phyloP scores from a whole-genome alignment of 2,329 filamentous ascomycete species.

The Ophioceras dolichostomum region DNA sequence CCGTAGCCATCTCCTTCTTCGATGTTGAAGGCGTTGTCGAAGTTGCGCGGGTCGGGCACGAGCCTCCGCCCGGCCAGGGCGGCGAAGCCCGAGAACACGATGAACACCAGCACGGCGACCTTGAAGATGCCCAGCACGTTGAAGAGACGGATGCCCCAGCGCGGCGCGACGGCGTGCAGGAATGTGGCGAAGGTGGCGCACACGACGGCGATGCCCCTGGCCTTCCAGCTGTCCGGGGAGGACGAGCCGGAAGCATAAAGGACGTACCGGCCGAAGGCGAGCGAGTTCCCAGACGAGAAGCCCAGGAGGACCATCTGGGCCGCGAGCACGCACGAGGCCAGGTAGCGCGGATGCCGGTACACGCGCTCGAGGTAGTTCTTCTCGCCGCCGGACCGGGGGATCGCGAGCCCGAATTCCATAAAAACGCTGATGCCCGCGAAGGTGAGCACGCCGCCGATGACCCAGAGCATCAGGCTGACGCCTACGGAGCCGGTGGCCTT shows the following conservation, averaged over 20 bases:
- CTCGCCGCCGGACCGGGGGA: slow-evolving; percentile 50
- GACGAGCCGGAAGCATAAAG: slow-evolving; percentile 28
- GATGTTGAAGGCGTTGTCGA: slow-evolving; percentile 93
- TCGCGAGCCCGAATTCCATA: slow-evolving; percentile 50
- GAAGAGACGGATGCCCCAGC: slow-evolving; percentile 46
- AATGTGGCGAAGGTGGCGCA: slow-evolving; percentile 41
- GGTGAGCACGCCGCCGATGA: slow-evolving; percentile 30
- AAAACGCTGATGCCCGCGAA: slow-evolving; percentile 48
- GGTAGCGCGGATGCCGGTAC: slow-evolving; percentile 43
- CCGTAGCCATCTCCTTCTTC: slow-evolving; percentile 2
- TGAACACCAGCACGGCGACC: slow-evolving; percentile 44
- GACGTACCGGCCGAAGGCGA: slow-evolving; percentile 46
- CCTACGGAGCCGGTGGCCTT: slow-evolving; percentile 39
- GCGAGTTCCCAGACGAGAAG: slow-evolving; percentile 45
- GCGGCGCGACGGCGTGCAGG: slow-evolving; percentile 39
- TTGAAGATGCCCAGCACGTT: slow-evolving; percentile 50
- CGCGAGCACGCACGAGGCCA: slow-evolving; percentile 47
- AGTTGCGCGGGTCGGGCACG: slow-evolving; percentile 95
- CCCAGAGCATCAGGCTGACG: slow-evolving; percentile 24
- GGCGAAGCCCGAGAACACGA: slow-evolving; percentile 48
- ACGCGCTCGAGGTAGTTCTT: slow-evolving; percentile 57
- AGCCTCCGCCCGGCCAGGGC: slow-evolving; percentile 55
- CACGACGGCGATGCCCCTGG: slow-evolving; percentile 41
- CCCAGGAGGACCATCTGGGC: slow-evolving; percentile 50
- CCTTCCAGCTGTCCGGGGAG: slow-evolving; percentile 38